Evolutionary conservation across 371 early-diverging fungal species (phyloP), one percentile per base, ranked within the genome.

Genomic region (Rhizomucor pusillus): DNA sequence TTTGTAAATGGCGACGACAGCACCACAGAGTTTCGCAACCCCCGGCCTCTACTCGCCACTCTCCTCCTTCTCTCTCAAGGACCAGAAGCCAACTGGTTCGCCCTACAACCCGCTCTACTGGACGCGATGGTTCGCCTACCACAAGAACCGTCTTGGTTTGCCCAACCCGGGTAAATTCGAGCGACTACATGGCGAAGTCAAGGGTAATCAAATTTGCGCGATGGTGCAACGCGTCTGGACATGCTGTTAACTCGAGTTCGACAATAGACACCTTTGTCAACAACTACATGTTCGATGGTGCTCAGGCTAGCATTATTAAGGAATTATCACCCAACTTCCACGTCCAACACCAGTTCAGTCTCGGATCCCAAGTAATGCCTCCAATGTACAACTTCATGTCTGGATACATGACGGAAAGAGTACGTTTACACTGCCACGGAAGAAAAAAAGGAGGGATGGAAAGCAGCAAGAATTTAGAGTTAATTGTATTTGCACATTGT

Each of bases 231-330:
- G 29, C 29, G 3, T 29, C 29, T 29, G 29, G 5, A 50, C 50
- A 14, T 37, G 2, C 36, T 5, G n/a, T 16, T 34, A 19, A 46
- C 19, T 7, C 24, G n/a, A 29, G 33, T 36, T 22, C 25, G 34
- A n/a, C 40, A 24, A 62, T 72, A 93, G 91, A 82, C 54, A 78
- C 85, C 13, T 89, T 91, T 65, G 75, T 90, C 55, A 85, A 88
- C 60, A 82, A 90, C 72, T 88, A 86, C 67, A 68, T 91, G 62
- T 92, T 97, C 66, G 97, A 98, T 59, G 99, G 99, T 57, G 97
- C 90, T 29, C 91, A 92, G 60, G 90, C 94, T 54, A 96, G 97
- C 64, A 82, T 97, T 60, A 85, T 89, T 41, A 94, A 94, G 66
- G 83, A 90, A 43, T 79, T 95, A 67, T 92, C 92, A 47, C 91